Base-by-base conservation (phyloP, 1,139 yeast species). In the Diutina siamensis region DNA sequence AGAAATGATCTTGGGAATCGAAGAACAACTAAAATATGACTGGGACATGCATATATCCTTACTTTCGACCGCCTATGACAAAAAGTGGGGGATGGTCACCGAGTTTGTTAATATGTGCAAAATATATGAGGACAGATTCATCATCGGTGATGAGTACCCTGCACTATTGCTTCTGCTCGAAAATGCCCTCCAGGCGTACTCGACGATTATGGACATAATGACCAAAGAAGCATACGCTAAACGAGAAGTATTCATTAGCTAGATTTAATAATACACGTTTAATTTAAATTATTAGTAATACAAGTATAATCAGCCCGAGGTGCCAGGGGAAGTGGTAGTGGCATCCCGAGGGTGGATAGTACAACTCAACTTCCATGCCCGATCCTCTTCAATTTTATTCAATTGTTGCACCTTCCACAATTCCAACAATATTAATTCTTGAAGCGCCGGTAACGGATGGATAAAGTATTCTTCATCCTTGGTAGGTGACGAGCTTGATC, bases 351-450 rank as follows among this genome's bases (percentile, higher is more conserved):
- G 72, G 48, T 70, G 74, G 44, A 77, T 71, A 48, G 65, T 58
- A 54, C 83, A 73, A 64, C 89, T 82, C 57, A 82, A 65, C 49
- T 78, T 74, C 83, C 89, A 83, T 2, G 82, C 78, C 52, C 92
- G 67, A 53, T 83, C 89, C 44, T 72, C 76, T 50, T 80, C 83
- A 34, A 70, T 65, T 50, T 72, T 62, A 56, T 79, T 78, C 49
- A 79, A 64, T 53, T 77, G 83, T 50, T 74, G 68, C 15, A 82
- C 78, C 52, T 81, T 77, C 86, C 87, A 80, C 40, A 83, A 68
- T 55, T 83, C 89, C 46, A 79, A 63, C 44, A 83, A 59, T 13
- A 83, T 72, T 51, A 80, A 71, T 55, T 83, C 89, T 58, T 83
- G 88, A 49, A 78, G 61, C 1, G 66, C 58, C 4, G 76, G 71